Evolutionary conservation across 2,329 filamentous ascomycete species (phyloP).

Genomic region (Colletotrichum aenigma): DNA sequence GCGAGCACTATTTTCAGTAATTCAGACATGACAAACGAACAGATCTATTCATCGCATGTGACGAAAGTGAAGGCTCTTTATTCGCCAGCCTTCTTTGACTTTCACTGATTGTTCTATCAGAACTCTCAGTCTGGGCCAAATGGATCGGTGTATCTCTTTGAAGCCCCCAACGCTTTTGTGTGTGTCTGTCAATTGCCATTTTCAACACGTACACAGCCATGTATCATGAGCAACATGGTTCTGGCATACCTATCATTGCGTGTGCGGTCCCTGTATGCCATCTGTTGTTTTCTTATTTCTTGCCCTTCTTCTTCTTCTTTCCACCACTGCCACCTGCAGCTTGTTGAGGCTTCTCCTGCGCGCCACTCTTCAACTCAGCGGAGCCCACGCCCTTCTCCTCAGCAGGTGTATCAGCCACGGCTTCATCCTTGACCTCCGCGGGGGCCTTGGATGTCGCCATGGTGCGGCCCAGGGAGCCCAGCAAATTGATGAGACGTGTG

Average conservation of each 20-base stretch:
- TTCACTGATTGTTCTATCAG: not conserved
- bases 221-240: not conserved
- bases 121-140: not conserved
- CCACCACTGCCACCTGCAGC: slow-evolving; percentile 43
- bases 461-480: slow-evolving; percentile 76
- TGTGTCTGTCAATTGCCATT: not conserved
- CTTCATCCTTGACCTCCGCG: slow-evolving; percentile 45
- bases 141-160: not conserved
- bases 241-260: not conserved
- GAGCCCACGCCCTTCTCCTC: slow-evolving; percentile 35
- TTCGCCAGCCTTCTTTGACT: not conserved
- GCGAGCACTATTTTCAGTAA: slow-evolving; percentile 1
- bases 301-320: slow-evolving; percentile 76
- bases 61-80: not conserved
- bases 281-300: slow-evolving; percentile 56
- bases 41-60: not conserved
- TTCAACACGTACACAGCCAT: not conserved
- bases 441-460: slow-evolving; percentile 53
- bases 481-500: slow-evolving; percentile 74
- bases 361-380: slow-evolving; percentile 30
- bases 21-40: not conserved
- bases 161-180: not conserved
- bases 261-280: not conserved
- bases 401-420: slow-evolving; percentile 43
- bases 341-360: slow-evolving; percentile 28